Conservation (phyloP, 371 early-diverging fungal species). For the Zychaea mexicana region DNA sequence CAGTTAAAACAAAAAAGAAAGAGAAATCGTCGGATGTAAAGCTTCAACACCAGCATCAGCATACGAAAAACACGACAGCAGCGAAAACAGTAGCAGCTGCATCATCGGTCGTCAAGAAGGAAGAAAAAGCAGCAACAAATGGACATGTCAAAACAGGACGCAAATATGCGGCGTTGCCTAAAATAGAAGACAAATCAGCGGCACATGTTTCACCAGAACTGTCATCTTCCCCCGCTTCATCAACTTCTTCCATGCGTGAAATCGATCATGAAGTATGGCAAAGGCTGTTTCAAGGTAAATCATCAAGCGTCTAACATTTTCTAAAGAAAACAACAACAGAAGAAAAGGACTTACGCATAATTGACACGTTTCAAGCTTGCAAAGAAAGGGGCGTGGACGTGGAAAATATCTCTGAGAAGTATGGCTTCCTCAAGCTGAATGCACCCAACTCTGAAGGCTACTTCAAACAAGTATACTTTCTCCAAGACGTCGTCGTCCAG, state of each 20-base stretch:
- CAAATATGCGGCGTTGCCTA: not conserved
- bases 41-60: not conserved
- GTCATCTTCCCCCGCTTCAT: not conserved
- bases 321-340: no score
- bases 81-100: not conserved
- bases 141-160: slow-evolving; percentile 20
- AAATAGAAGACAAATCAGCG: not conserved
- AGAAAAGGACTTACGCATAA: not conserved
- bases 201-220: not conserved
- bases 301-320: not conserved
- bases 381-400: slow-evolving; percentile 34
- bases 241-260: slow-evolving; percentile 9
- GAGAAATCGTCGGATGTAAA: not conserved
- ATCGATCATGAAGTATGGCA: slow-evolving; percentile 39
- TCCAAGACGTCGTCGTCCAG: slow-evolving; percentile 48
- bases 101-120: slow-evolving; percentile 18
- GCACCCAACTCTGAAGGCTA: slow-evolving; percentile 53
- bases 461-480: slow-evolving; percentile 53
- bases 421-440: slow-evolving; percentile 40
- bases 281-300: slow-evolving; percentile 36
- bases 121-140: slow-evolving; percentile 31
- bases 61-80: not conserved
- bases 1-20: not conserved
- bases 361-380: slow-evolving; percentile 26
- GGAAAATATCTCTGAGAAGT: slow-evolving; percentile 30